Evolutionary conservation across 345 rosid species (phyloP).

Genomic region (Arabidopsis suecica): DNA sequence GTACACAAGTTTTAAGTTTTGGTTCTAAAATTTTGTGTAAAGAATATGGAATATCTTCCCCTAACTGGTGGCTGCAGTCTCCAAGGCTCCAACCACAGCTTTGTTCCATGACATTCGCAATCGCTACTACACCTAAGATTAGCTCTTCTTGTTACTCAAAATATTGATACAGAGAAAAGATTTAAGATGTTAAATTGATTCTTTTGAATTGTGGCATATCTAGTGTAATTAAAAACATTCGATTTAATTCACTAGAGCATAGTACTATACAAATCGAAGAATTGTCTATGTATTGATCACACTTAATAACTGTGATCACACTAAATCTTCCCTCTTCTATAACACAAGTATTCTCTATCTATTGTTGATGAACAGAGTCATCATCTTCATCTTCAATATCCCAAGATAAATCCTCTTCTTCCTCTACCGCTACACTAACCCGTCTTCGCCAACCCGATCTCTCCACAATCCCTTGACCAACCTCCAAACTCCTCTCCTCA

Average conservation of each 20-base stretch:
- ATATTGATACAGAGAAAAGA: constrained; percentile 2
- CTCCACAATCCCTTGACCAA: constrained; percentile 38
- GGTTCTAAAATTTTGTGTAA: constrained; percentile 43
- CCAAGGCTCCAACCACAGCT: constrained; percentile 51
- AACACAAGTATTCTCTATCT: constrained; percentile 21
- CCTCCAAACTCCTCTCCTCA: constrained; percentile 40
- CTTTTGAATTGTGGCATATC: neutral
- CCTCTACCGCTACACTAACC: constrained; percentile 51
- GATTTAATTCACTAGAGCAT: neutral
- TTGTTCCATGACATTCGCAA: constrained; percentile 50
- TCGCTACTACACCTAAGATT: constrained; percentile 21
- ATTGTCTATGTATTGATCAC: neutral
- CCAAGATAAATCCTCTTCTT: constrained; percentile 83
- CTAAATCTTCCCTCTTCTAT: constrained; percentile 10
- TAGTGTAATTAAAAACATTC: neutral
- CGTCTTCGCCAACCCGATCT: constrained; percentile 57
- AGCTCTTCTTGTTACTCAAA: neutral
- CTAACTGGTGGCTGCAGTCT: constrained; percentile 58
- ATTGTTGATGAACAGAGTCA: constrained; percentile 39
- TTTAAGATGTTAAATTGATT: neutral
- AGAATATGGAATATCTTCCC: constrained; percentile 82
- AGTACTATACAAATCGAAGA: constrained; percentile 18
- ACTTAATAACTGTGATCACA: neutral
- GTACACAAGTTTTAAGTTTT: constrained; percentile 8
- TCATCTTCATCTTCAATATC: constrained; percentile 74